phyloP scores from a whole-genome alignment of 768 basidiomycete genomes.

The Leucogyrophana mollusca region DNA sequence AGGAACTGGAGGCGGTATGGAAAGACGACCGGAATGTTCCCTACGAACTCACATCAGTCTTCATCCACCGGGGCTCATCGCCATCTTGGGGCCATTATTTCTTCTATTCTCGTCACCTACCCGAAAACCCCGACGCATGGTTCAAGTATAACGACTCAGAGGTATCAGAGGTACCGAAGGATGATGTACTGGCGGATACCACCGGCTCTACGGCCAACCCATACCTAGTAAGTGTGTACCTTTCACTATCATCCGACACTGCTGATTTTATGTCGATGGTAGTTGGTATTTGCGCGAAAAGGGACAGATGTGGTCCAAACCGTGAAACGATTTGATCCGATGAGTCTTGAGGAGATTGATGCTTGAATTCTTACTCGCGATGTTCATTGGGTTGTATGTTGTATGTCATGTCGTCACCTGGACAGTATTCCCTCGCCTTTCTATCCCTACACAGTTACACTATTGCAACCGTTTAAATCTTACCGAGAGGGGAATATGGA shows the following conservation, averaged over 20 bases:
- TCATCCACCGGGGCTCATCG: conserved; percentile 88
- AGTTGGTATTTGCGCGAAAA: conserved; percentile 86
- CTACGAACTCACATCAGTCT: conserved; percentile 93
- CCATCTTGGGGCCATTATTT: conserved; percentile 94
- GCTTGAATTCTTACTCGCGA: conserved; percentile 20
- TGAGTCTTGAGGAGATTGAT: conserved; percentile 23
- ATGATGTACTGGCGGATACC: conserved; percentile 86
- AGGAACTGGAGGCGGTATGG: conserved; percentile 76
- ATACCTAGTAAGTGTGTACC: conserved; percentile 62
- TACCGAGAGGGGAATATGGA: too few species aligned
- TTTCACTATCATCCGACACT: neutral
- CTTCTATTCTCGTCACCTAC: conserved; percentile 89
- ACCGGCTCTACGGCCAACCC: conserved; percentile 91
- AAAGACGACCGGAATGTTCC: conserved; percentile 58
- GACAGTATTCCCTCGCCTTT: too few species aligned
- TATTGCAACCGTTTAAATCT: too few species aligned
- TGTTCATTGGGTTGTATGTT: conserved; percentile 5
- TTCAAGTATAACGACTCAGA: conserved; percentile 97
- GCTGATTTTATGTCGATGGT: conserved; percentile 6
- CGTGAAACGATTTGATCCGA: conserved; percentile 59
- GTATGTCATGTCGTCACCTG: too few species aligned
- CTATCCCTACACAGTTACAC: too few species aligned
- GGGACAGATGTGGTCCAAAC: conserved; percentile 79
- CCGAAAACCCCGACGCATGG: conserved; percentile 79
- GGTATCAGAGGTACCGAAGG: conserved; percentile 72